Evolutionary conservation across 495 filamentous ascomycete species (phyloP), one percentile per base, ranked within the genome.

Genomic region (Chlorociboria aeruginascens): DNA sequence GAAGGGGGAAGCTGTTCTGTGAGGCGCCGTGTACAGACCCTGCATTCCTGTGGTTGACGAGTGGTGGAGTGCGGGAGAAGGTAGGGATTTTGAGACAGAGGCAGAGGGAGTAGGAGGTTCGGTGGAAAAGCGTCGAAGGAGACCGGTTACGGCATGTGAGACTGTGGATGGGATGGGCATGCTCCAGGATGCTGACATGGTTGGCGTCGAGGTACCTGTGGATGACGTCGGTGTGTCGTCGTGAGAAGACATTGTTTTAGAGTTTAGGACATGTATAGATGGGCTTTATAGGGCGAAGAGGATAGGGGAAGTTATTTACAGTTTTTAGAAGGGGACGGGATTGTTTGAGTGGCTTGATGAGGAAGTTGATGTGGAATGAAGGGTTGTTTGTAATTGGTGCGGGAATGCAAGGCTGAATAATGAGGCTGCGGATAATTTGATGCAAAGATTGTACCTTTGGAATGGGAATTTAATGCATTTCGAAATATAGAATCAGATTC

Each of bases 1-100:
- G 61, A 79, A 79, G 16, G 76, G 76, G 0, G 75, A 79, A 17
- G 69, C 74, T 51, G 68, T 77, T 45, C 66, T 47, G 35, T 65
- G 46, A 56, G 73, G 66, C 57, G 67, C 51, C 52, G 73, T 51
- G 66, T 77, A 70, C 3, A 57, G 51, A 7, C 50, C 53, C 32
- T 59, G 48, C 8, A 50, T 32, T 12, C 48, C 50, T 9, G 14
- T 32, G 20, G 20, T 25, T 25, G 20, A 25, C 2, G 20, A 25
- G 20, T 25, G 20, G 20, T 25, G 20, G 20, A 25, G 20, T 25
- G 4, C 4, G 20, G 20, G 20, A 25, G 20, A 25, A 4, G 20
- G 20, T 25, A 25, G 20, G 38, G 34, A 35, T 30, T 36, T 10
- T 40, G 16, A 12, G 6, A 25, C n/a, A 31, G 45, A 32, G 32